These are phyloP conservation scores for Debaryomycetaceae sp. DNA, from an alignment of 1,139 yeast species.

Conservation along the genomic window DNA sequence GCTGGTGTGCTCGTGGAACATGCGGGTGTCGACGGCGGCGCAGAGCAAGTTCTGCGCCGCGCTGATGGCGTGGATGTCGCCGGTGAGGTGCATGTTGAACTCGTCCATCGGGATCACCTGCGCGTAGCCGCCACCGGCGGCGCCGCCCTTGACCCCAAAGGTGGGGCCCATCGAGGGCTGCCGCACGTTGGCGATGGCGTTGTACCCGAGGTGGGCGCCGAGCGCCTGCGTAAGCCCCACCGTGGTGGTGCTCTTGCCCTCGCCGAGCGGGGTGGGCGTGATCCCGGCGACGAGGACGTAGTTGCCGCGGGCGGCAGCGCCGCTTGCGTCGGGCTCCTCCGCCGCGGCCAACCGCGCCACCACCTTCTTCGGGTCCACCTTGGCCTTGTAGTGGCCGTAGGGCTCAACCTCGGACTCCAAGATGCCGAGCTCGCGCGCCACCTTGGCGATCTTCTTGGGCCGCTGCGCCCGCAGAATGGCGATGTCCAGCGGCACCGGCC, in stretches of 20 bases:
- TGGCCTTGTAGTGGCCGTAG: conserved; percentile 72
- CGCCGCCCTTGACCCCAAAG: conserved; percentile 85
- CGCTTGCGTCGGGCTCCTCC: conserved; percentile 53
- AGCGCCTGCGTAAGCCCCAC: conserved; percentile 77
- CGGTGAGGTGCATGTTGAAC: conserved; percentile 79
- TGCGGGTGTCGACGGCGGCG: conserved; percentile 81
- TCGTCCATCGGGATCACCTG: conserved; percentile 89
- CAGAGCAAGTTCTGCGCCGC: conserved; percentile 77
- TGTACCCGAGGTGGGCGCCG: conserved; percentile 66
- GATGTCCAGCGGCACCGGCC: conserved; percentile 74
- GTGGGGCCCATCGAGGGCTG: conserved; percentile 90
- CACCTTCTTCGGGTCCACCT: conserved; percentile 54
- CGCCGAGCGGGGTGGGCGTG: conserved; percentile 80
- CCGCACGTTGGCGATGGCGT: conserved; percentile 74
- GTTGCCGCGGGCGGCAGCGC: conserved; percentile 43
- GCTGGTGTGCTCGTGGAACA: conserved; percentile 75
- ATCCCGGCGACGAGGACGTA: conserved; percentile 76
- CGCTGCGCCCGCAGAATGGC: conserved; percentile 69
- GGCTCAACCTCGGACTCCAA: conserved; percentile 62
- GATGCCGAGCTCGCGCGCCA: conserved; percentile 65
- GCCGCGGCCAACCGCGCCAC: conserved; percentile 54
- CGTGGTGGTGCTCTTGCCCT: conserved; percentile 78
- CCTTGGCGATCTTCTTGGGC: conserved; percentile 60
- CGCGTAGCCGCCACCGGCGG: conserved; percentile 85
- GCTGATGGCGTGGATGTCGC: conserved; percentile 80